Conservation (phyloP, 2,329 filamentous ascomycete species). For the Aspergillus phoenicis region DNA sequence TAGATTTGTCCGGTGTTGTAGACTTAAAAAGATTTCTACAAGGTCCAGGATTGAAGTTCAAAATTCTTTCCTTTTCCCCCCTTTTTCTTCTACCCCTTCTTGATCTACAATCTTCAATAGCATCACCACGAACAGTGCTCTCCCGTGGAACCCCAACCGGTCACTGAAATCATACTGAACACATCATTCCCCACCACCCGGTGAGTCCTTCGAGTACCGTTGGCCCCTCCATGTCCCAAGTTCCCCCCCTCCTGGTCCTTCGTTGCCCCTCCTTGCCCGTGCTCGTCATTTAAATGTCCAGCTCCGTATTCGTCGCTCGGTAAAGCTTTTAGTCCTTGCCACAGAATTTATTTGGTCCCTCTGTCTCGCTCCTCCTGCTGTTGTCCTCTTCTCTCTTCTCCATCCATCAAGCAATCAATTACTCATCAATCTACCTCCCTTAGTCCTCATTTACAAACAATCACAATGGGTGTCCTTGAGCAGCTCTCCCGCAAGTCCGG, state of each 20-base stretch:
- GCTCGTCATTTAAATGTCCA: conserved; percentile 18
- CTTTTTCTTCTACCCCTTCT: background rate
- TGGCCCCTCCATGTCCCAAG: conserved; percentile 25
- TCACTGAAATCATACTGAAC: conserved; percentile 40
- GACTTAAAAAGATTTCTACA: background rate
- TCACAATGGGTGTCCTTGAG: conserved; percentile 52
- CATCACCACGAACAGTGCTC: conserved; percentile 2
- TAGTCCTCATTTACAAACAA: conserved; percentile 13
- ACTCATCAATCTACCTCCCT: conserved; percentile 5
- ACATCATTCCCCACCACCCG: conserved; percentile 40
- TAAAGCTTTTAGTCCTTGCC: conserved; percentile 21
- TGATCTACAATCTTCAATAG: background rate
- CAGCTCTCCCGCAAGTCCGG: conserved; percentile 65
- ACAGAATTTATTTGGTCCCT: conserved; percentile 18
- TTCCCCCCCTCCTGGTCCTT: conserved; percentile 16
- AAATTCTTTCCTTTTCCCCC: background rate
- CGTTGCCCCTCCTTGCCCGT: conserved; percentile 15
- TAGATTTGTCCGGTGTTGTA: conserved; percentile 1
- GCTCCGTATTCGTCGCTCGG: conserved; percentile 31
- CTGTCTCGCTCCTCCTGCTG: conserved; percentile 9
- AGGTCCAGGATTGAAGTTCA: background rate
- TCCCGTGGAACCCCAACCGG: conserved; percentile 9
- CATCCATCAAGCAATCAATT: conserved; percentile 4
- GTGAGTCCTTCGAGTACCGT: conserved; percentile 34
- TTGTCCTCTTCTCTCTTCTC: conserved; percentile 13